These are phyloP conservation scores for Cutaneotrichosporon arboriforme DNA, from an alignment of 1,284 basidiomycete species.

Conservation along the genomic window DNA sequence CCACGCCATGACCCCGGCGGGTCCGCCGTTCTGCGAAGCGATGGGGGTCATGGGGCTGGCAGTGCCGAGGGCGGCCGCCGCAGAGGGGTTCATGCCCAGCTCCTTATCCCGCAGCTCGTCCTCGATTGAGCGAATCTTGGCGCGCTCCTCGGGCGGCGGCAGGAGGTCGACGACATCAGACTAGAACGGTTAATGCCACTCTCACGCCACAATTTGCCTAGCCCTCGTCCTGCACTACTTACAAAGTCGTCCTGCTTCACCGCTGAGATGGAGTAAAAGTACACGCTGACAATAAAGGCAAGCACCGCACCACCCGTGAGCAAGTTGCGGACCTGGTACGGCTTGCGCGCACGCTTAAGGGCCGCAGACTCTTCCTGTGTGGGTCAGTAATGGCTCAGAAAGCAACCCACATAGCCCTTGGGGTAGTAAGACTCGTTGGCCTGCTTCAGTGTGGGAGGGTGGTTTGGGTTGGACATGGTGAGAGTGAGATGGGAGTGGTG, in stretches of 20 bases:
- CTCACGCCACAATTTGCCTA: no score
- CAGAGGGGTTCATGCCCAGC: not conserved
- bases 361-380: constrained; percentile 73
- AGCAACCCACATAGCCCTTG: constrained; percentile 1
- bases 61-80: not conserved
- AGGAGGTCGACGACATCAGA: constrained; percentile 47
- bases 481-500: not conserved
- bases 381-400: not conserved
- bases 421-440: constrained; percentile 26
- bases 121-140: constrained; percentile 41
- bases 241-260: constrained; percentile 89
- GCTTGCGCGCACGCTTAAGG: constrained; percentile 76
- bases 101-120: constrained; percentile 41
- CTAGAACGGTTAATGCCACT: constrained; percentile 24
- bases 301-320: constrained; percentile 68
- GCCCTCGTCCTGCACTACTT: constrained; percentile 12
- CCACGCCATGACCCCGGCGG: constrained; percentile 7
- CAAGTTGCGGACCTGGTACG: constrained; percentile 72
- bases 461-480: constrained; percentile 4
- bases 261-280: constrained; percentile 86
- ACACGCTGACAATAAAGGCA: constrained; percentile 75
- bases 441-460: constrained; percentile 5
- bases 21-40: not conserved
- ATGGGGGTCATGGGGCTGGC: not conserved
- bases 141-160: constrained; percentile 41